A percentile compares a stretch with the other conserved stretches of the same genome.
Conservation (phyloP, 176 grass and related monocot species). For the Carex kokanica region DNA sequence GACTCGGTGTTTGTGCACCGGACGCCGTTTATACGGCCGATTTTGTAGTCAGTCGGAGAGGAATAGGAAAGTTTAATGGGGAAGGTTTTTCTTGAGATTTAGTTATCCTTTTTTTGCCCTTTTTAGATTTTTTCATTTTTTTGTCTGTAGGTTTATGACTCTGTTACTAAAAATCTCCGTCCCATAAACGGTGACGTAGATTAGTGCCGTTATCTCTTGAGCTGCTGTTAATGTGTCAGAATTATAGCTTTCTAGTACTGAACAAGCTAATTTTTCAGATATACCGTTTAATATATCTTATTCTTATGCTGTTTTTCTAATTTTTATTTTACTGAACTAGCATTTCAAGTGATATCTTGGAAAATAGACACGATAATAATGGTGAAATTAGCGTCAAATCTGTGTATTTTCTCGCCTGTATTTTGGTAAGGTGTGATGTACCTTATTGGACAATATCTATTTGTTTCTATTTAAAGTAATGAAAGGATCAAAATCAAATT, state of each 20-base stretch:
- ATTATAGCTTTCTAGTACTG: constrained; percentile 12
- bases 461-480: neutral
- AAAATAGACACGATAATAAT: neutral
- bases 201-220: constrained; percentile 9
- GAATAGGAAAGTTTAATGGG: constrained; percentile 30
- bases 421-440: neutral
- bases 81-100: constrained; percentile 56
- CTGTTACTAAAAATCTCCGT: constrained; percentile 15
- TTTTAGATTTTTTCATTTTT: constrained; percentile 5
- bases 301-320: neutral
- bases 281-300: neutral
- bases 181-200: constrained; percentile 28
- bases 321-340: neutral
- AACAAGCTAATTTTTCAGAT: constrained; percentile 21
- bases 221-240: constrained; percentile 6
- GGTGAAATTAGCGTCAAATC: neutral
- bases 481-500: neutral
- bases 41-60: constrained; percentile 28
- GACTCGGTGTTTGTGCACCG: constrained; percentile 23
- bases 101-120: too few relatives aligned
- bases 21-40: constrained; percentile 10
- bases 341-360: neutral
- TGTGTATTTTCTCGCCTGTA: neutral
- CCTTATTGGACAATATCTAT: neutral
- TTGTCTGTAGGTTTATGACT: constrained; percentile 1